Conservation (phyloP, 2,329 filamentous ascomycete species). For the Aspergillus sp. region DNA sequence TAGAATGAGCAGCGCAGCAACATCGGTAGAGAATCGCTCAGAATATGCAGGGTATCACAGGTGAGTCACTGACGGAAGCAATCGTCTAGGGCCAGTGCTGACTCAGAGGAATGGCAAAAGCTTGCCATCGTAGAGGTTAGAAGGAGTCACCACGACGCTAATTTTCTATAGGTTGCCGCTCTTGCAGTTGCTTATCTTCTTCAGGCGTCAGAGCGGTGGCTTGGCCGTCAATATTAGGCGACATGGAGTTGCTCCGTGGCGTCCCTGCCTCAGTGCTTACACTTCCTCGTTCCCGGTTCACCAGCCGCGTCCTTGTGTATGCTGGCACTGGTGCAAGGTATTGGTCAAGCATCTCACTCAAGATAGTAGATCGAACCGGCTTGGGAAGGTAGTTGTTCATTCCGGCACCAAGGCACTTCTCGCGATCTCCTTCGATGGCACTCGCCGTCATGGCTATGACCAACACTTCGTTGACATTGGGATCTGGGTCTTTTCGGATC, state of each 20-base stretch:
- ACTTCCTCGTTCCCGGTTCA: constrained; percentile 34
- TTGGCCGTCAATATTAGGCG: constrained; percentile 21
- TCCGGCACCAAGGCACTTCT: constrained; percentile 91
- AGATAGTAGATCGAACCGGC: constrained; percentile 82
- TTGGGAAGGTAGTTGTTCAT: constrained; percentile 99
- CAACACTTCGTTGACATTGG: constrained; percentile 77
- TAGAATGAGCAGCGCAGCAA: background rate
- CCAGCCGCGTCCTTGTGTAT: constrained; percentile 34
- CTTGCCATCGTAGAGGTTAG: background rate
- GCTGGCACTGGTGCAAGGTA: constrained; percentile 59
- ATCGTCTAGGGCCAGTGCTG: background rate
- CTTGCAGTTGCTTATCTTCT: constrained; percentile 16
- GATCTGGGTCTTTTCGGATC: constrained; percentile 73
- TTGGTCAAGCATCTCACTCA: constrained; percentile 78
- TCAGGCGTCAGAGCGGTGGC: constrained; percentile 19
- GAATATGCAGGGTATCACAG: background rate
- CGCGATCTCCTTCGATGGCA: constrained; percentile 89
- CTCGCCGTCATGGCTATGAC: constrained; percentile 97
- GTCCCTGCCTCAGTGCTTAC: constrained; percentile 31
- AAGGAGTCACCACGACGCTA: background rate
- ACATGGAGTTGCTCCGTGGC: constrained; percentile 18
- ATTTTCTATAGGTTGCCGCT: background rate
- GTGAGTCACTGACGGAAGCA: too few species aligned
- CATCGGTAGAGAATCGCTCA: background rate
- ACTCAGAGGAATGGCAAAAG: background rate